Conservation (phyloP, 192 early-diverging fungal genomes). For the Coemansia erecta region DNA sequence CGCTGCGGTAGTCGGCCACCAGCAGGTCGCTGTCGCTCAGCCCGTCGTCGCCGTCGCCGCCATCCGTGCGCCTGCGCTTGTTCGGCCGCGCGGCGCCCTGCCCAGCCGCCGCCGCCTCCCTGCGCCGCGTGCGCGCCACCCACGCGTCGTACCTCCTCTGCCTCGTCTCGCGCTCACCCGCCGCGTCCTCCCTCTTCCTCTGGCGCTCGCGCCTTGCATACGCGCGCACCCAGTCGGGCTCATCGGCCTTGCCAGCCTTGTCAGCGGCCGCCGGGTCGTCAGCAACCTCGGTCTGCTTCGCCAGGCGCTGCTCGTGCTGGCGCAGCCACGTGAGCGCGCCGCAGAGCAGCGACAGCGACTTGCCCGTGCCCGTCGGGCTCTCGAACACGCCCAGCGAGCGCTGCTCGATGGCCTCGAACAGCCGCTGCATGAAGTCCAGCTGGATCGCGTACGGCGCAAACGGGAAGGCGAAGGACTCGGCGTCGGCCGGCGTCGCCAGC, state of each 20-base stretch:
- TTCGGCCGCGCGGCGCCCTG: neutral
- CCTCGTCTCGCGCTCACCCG: neutral
- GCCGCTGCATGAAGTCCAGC: conserved; percentile 68
- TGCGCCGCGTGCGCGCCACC: conserved; percentile 24
- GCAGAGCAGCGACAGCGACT: conserved; percentile 85
- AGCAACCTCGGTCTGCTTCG: no score
- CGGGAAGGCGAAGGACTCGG: conserved; percentile 59
- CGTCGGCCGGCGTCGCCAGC: conserved; percentile 25
- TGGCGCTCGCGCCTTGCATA: conserved; percentile 18
- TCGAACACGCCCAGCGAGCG: conserved; percentile 81
- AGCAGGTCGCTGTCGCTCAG: conserved; percentile 56
- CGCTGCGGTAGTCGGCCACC: conserved; percentile 67
- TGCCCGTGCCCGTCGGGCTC: conserved; percentile 92
- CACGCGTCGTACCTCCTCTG: conserved; percentile 27
- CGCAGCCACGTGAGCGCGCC: conserved; percentile 80
- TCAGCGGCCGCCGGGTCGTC: no score
- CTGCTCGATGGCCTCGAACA: conserved; percentile 69
- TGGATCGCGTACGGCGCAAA: conserved; percentile 75
- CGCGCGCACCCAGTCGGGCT: conserved; percentile 54
- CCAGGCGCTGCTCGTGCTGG: conserved; percentile 45
- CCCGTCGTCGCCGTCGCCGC: conserved; percentile 34
- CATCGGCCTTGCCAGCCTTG: no score
- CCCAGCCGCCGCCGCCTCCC: conserved; percentile 25
- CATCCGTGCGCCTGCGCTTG: neutral
- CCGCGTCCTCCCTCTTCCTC: conserved; percentile 1